Conservation (phyloP, 179 eudicot species). For the Carnegiea gigantea region DNA sequence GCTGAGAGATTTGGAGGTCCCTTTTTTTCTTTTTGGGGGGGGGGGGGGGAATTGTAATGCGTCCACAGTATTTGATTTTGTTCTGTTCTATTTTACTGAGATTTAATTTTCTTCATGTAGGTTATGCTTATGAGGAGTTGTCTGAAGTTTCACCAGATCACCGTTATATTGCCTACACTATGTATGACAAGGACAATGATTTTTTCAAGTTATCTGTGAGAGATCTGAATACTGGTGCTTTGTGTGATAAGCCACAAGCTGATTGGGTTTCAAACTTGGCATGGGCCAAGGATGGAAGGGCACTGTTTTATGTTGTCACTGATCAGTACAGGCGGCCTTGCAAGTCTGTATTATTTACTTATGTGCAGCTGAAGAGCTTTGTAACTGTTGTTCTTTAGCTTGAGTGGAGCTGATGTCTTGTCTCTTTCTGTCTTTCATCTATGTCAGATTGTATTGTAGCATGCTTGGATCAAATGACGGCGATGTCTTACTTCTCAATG, state of each 20-base stretch:
- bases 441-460: conserved; percentile 68
- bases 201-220: conserved; percentile 80
- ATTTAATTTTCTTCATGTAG: conserved; percentile 32
- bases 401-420: conserved; percentile 8
- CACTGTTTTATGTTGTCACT: conserved; percentile 76
- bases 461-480: conserved; percentile 62
- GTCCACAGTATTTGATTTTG: not conserved
- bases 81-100: conserved; percentile 13
- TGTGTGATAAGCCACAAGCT: conserved; percentile 82
- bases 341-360: conserved; percentile 43
- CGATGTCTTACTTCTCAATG: conserved; percentile 73
- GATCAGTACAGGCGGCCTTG: conserved; percentile 83
- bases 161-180: conserved; percentile 80
- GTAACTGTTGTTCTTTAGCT: not conserved
- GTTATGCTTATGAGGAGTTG: conserved; percentile 90
- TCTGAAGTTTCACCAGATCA: conserved; percentile 98
- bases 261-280: conserved; percentile 84
- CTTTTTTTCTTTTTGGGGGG: not conserved
- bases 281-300: conserved; percentile 77
- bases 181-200: conserved; percentile 95
- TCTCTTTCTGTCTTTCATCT: conserved; percentile 17
- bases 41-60: not conserved
- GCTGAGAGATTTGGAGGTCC: conserved; percentile 95
- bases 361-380: not conserved
- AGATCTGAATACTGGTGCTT: conserved; percentile 66